Base-by-base conservation (phyloP, 2,329 filamentous ascomycete genomes). In the Basipetospora sp. region DNA sequence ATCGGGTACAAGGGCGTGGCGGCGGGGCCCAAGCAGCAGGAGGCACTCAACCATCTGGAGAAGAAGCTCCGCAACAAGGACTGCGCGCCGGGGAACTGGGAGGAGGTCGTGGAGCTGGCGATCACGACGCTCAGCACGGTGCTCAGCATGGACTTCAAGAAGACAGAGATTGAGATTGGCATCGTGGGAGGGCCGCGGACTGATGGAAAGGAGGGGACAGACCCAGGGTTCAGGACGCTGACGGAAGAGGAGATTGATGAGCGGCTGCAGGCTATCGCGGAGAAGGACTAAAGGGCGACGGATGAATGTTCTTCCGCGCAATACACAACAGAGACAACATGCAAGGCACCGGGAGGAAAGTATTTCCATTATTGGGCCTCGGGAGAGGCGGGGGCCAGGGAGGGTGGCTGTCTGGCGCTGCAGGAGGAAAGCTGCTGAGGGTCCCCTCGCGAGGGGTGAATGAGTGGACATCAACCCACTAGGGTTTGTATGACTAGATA, bases 21-120 rank as follows among this genome's bases (percentile, higher is more conserved):
- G 38, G 92, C 90, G 6, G 90, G 90, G 5, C 90, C 90, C 39
- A 98, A 98, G 68, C 88, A 94, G 60, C 90, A 98, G 60, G 90
- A 98, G 70, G 90, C 90, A 45, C 75, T 96, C 57, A 98, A 98
- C 63, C 86, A 93, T 60, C 71, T 98, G 42, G 90, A 98, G 74
- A 96, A 96, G 79, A 96, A 96, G 73, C 77, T 98, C 60, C 94
- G 94, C 69, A 94, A 94, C 77, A 94, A 94, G 77, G 87, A 96
- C 53, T 70, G 73, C 51, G 90, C 88, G 26, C 81, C 90, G 41
- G 90, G 90, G 43, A 78, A 67, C 54, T 98, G 90, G 90, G 84
- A 94, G 61, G 90, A 98, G 43, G 90, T 98, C 34, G 88, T 98
- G 35, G 90, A 98, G 69, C 71, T 96, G 51, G 90, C 84, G 42